Conservation (phyloP, 2,329 filamentous ascomycete species). For the Penicillium italicum region DNA sequence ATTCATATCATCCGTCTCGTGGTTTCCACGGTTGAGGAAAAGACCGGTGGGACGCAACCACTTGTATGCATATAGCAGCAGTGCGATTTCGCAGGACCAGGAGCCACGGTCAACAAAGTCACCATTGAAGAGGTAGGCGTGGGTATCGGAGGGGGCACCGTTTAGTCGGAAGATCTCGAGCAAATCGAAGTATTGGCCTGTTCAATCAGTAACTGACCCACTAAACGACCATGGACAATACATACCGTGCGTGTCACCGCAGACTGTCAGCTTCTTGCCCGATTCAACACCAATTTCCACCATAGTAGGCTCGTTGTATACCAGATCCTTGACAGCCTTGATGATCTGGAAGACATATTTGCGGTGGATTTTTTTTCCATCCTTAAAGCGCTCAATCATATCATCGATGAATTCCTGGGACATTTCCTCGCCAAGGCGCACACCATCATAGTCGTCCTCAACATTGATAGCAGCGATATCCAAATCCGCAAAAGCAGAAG, state of each 20-base stretch:
- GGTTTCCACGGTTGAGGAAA: constrained; percentile 96
- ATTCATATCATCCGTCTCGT: constrained; percentile 99
- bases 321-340: constrained; percentile 80
- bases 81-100: constrained; percentile 95
- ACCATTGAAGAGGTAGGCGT: constrained; percentile 96
- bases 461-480: constrained; percentile 82
- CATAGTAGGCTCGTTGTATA: constrained; percentile 94
- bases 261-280: constrained; percentile 81
- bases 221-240: background rate
- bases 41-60: constrained; percentile 83
- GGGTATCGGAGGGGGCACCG: constrained; percentile 76
- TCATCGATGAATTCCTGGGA: constrained; percentile 95
- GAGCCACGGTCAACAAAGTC: constrained; percentile 97
- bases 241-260: constrained; percentile 90
- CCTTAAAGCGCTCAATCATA: constrained; percentile 95
- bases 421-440: constrained; percentile 73
- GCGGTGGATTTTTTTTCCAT: constrained; percentile 87
- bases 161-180: constrained; percentile 94
- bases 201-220: constrained; percentile 2
- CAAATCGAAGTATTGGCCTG: constrained; percentile 94
- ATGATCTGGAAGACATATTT: constrained; percentile 99
- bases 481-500: constrained; percentile 85
- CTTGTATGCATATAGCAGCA: constrained; percentile 94
- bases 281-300: constrained; percentile 81
- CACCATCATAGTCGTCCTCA: constrained; percentile 81